These are phyloP conservation scores for Eucalyptus marginata DNA, from an alignment of 345 rosid genomes.

Conservation along the genomic window DNA sequence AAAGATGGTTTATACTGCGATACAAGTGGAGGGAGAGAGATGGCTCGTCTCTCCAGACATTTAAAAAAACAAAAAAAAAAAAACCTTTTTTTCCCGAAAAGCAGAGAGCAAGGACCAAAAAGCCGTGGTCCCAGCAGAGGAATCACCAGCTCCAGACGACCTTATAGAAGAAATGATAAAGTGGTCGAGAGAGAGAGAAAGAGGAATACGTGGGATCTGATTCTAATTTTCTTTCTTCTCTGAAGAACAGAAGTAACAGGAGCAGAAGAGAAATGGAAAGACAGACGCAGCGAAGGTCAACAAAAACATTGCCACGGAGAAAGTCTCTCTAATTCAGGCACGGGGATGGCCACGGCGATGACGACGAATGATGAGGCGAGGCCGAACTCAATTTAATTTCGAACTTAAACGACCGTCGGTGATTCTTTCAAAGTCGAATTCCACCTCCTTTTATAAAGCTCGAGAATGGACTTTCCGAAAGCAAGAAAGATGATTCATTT, in stretches of 20 bases:
- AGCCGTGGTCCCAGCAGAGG: not conserved
- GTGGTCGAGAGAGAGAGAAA: not conserved
- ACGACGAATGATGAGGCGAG: not conserved
- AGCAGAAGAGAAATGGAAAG: not conserved
- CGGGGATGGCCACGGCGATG: not conserved
- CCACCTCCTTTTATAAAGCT: not conserved
- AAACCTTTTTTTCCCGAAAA: not conserved
- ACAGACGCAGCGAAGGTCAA: not conserved
- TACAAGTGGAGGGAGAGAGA: not conserved
- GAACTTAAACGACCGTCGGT: not conserved
- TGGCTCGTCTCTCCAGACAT: not conserved
- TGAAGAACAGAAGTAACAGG: not conserved
- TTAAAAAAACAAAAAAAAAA: not conserved
- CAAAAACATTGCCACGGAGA: not conserved
- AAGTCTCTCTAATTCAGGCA: not conserved
- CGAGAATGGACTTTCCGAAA: not conserved
- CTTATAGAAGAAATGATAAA: not conserved
- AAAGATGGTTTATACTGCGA: not conserved
- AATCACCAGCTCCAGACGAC: not conserved
- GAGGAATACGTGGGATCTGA: not conserved
- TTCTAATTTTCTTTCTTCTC: not conserved
- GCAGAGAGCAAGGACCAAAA: not conserved
- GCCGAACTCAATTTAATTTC: not conserved
- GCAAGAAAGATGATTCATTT: not conserved
- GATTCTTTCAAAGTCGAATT: not conserved